phyloP scores from a whole-genome alignment of 2,329 filamentous ascomycete genomes.

The Penicillium sp. region DNA sequence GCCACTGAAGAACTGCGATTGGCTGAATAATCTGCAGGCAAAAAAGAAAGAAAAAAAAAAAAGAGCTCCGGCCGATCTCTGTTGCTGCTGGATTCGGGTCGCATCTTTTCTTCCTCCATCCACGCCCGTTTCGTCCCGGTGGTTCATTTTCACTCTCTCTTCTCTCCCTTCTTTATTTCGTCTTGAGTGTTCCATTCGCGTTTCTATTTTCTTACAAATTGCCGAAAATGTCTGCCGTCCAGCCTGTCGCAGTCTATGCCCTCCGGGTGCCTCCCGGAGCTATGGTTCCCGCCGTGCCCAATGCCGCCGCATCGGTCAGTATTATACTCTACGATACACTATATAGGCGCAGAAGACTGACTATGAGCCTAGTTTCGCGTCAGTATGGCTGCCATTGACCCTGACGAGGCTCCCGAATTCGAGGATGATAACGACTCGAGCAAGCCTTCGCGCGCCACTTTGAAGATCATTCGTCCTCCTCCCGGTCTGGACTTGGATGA shows the following conservation, averaged over 20 bases:
- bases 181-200: constrained; percentile 6
- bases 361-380: constrained; percentile 71
- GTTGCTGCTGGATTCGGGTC: constrained; percentile 19
- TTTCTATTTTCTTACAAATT: constrained; percentile 6
- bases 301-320: constrained; percentile 82
- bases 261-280: constrained; percentile 84
- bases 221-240: constrained; percentile 46
- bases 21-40: constrained; percentile 13
- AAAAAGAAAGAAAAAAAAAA: constrained; percentile 21
- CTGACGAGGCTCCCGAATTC: constrained; percentile 68
- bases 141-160: constrained; percentile 24
- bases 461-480: constrained; percentile 82
- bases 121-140: constrained; percentile 20
- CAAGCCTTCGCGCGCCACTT: constrained; percentile 70
- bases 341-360: constrained; percentile 5
- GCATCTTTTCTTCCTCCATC: constrained; percentile 26
- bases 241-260: constrained; percentile 80
- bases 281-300: constrained; percentile 72
- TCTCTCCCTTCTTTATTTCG: constrained; percentile 16
- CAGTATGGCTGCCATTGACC: constrained; percentile 97
- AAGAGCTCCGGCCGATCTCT: constrained; percentile 14
- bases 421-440: constrained; percentile 62
- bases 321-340: constrained; percentile 2
- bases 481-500: constrained; percentile 58
- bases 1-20: constrained; percentile 10